Conservation (phyloP, 495 filamentous ascomycete genomes). For the Penicillium soppii region DNA sequence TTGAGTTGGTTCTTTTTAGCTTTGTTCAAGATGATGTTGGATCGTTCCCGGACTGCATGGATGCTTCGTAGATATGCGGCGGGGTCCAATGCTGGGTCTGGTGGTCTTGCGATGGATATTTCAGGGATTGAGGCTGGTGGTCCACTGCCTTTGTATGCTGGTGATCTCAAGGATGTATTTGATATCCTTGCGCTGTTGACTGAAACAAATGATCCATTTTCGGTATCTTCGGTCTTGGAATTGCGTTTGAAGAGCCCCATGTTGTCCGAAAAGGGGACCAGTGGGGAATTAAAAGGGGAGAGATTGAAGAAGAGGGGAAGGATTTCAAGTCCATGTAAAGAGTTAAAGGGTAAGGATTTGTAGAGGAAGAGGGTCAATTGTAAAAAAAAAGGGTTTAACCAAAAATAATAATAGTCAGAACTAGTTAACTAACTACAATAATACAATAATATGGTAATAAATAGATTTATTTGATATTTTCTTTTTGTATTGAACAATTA, state of each 20-base stretch:
- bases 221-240: constrained; percentile 51
- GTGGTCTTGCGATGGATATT: constrained; percentile 76
- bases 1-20: constrained; percentile 75
- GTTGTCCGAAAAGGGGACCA: constrained; percentile 2
- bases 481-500: too few relatives aligned
- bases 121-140: constrained; percentile 54
- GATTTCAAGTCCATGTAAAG: too few relatives aligned
- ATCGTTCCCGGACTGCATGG: constrained; percentile 80
- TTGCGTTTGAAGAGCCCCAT: constrained; percentile 69
- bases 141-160: constrained; percentile 42
- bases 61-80: constrained; percentile 91
- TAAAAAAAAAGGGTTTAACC: too few relatives aligned
- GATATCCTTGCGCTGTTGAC: constrained; percentile 51
- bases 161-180: constrained; percentile 57
- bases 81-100: constrained; percentile 88
- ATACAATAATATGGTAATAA: too few relatives aligned
- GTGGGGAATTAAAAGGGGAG: constrained; percentile 1
- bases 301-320: constrained; percentile 6
- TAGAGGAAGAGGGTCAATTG: too few relatives aligned
- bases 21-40: constrained; percentile 67
- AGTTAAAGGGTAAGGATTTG: too few relatives aligned
- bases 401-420: too few relatives aligned
- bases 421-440: too few relatives aligned
- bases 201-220: constrained; percentile 46
- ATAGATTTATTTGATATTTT: too few relatives aligned